Conservation (phyloP, 2,329 filamentous ascomycete genomes). For the Aspergillus candidus region DNA sequence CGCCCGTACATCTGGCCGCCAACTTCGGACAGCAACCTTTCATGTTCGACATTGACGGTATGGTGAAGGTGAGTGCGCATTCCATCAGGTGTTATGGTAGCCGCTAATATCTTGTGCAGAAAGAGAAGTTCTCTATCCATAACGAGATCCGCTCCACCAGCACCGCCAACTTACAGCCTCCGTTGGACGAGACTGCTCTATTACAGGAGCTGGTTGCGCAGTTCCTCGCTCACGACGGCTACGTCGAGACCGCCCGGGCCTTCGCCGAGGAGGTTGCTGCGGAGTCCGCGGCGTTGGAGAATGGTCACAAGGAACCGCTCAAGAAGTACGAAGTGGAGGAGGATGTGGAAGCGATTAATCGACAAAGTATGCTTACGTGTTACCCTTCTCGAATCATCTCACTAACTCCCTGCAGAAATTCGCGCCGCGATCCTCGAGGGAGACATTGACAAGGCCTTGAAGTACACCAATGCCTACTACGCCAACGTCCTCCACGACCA, state of each 20-base stretch:
- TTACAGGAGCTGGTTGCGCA: constrained; percentile 80
- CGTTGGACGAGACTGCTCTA: constrained; percentile 66
- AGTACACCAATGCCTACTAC: constrained; percentile 71
- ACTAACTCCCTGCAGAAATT: constrained; percentile 55
- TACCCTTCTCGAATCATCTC: not conserved
- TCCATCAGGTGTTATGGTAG: no score
- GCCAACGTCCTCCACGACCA: constrained; percentile 73
- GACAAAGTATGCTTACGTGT: constrained; percentile 62
- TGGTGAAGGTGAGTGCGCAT: constrained; percentile 61
- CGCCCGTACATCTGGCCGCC: constrained; percentile 51
- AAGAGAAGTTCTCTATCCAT: constrained; percentile 55
- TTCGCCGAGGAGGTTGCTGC: constrained; percentile 75
- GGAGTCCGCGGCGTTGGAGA: constrained; percentile 65
- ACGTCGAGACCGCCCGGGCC: constrained; percentile 83
- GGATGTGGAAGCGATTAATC: constrained; percentile 76
- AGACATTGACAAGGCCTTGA: constrained; percentile 85
- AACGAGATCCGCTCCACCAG: constrained; percentile 55
- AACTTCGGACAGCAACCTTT: constrained; percentile 70
- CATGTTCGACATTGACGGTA: constrained; percentile 81
- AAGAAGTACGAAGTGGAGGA: constrained; percentile 64
- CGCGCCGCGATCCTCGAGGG: constrained; percentile 81
- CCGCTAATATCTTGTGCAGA: constrained; percentile 38
- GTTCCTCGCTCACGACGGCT: constrained; percentile 90
- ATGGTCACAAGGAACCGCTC: constrained; percentile 48
- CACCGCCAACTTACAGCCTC: constrained; percentile 56